Evolutionary conservation across 768 basidiomycete genomes (phyloP).

Genomic region (Lactarius psammicola): DNA sequence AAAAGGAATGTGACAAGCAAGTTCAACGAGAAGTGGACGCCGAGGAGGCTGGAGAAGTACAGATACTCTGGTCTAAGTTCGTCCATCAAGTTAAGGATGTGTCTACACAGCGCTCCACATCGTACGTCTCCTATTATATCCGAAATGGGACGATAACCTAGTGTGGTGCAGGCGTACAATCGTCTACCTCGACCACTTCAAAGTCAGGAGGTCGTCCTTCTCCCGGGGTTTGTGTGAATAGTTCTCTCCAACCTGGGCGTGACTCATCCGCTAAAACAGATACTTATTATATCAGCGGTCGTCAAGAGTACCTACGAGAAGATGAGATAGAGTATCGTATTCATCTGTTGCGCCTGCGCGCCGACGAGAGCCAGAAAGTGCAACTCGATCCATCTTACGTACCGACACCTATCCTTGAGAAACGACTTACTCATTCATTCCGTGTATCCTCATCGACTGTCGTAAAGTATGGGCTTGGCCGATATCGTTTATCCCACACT

Average conservation of each 20-base stretch:
- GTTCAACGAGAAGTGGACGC: not conserved
- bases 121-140: not conserved
- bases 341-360: not conserved
- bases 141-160: not conserved
- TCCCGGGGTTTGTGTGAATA: not conserved
- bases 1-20: constrained; percentile 1
- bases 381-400: constrained; percentile 11
- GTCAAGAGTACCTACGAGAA: not conserved
- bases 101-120: not conserved
- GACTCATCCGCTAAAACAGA: not conserved
- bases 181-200: not conserved
- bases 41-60: not conserved
- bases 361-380: constrained; percentile 11
- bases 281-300: constrained; percentile 6
- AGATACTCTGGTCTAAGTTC: not conserved
- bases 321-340: not conserved
- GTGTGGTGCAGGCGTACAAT: not conserved
- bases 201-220: not conserved
- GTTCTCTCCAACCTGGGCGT: no score
- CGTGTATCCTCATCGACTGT: not conserved
- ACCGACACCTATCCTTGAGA: not conserved
- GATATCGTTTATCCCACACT: no score
- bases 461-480: constrained; percentile 1
- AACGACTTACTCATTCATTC: not conserved
- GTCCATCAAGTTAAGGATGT: not conserved